Evolutionary conservation across 306 rosid genomes (phyloP).

Genomic region (Potentilla sterilis): DNA sequence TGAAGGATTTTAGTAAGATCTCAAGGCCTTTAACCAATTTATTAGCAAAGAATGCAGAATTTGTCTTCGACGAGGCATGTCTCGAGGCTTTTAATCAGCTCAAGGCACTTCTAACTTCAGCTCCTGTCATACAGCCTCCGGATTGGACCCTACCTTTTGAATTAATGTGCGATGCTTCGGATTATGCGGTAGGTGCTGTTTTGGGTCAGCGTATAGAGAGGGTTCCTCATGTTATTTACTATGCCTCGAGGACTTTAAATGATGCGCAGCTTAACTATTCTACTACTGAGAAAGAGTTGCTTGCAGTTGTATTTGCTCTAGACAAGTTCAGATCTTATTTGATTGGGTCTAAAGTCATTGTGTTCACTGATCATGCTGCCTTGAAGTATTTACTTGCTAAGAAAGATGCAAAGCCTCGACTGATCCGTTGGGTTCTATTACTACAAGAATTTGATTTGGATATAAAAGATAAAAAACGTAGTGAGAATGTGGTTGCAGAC

Average conservation of each 20-base stretch:
- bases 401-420: too few relatives aligned
- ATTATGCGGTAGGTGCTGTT: background rate
- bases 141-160: background rate
- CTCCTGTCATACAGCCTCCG: background rate
- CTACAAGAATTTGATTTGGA: too few relatives aligned
- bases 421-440: too few relatives aligned
- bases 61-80: background rate
- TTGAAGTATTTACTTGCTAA: too few relatives aligned
- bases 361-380: background rate
- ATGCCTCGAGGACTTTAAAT: background rate
- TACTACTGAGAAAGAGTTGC: background rate
- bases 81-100: background rate
- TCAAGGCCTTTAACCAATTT: too few relatives aligned
- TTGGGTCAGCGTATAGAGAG: background rate
- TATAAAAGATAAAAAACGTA: too few relatives aligned
- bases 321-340: background rate
- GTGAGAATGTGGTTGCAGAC: too few relatives aligned
- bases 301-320: background rate
- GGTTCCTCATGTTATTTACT: background rate
- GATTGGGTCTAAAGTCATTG: background rate
- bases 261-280: background rate
- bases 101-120: too few relatives aligned
- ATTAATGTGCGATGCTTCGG: background rate
- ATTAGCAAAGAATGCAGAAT: too few relatives aligned
- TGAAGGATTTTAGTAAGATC: too few relatives aligned